Percentiles rank a stretch among this genome's conserved stretches.
phyloP scores from a whole-genome alignment of 2,329 filamentous ascomycete species.

The Penicillium sp. region DNA sequence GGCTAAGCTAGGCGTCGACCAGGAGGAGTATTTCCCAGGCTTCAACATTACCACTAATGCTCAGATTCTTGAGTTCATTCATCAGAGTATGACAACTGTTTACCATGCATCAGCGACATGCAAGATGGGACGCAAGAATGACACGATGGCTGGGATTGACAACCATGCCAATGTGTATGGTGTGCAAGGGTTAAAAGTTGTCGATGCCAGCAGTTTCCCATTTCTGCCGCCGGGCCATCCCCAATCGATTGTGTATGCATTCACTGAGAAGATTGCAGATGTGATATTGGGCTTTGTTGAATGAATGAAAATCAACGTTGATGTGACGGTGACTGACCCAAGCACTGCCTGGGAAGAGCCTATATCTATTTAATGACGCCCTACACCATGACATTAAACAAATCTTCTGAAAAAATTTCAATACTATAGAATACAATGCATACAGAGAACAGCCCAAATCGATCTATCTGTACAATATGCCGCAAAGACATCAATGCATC shows the following conservation, averaged over 20 bases:
- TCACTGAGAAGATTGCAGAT: slow-evolving; percentile 43
- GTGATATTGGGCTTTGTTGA: not conserved
- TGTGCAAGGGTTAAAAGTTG: slow-evolving; percentile 32
- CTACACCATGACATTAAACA: not conserved
- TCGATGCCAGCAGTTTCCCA: slow-evolving; percentile 37
- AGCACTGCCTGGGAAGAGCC: not conserved
- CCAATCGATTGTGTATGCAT: slow-evolving; percentile 37
- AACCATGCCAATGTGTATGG: slow-evolving; percentile 33
- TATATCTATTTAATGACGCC: not conserved
- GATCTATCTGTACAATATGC: slow-evolving; percentile 38
- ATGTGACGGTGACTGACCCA: not conserved
- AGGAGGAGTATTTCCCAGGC: too few relatives aligned
- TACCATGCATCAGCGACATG: slow-evolving; percentile 40
- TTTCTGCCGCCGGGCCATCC: slow-evolving; percentile 42
- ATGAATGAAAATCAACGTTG: not conserved
- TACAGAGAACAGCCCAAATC: slow-evolving; percentile 27
- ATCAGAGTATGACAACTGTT: slow-evolving; percentile 28
- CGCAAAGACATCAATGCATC: slow-evolving; percentile 23
- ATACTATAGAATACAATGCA: slow-evolving; percentile 36
- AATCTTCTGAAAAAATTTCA: not conserved
- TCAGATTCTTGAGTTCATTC: slow-evolving; percentile 40
- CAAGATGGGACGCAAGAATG: slow-evolving; percentile 38
- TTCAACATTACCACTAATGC: slow-evolving; percentile 41
- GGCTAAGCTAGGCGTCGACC: slow-evolving; percentile 19
- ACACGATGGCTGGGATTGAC: slow-evolving; percentile 39